Base-by-base conservation (phyloP, 73 alveolate species). In the Effrenium voratum region DNA sequence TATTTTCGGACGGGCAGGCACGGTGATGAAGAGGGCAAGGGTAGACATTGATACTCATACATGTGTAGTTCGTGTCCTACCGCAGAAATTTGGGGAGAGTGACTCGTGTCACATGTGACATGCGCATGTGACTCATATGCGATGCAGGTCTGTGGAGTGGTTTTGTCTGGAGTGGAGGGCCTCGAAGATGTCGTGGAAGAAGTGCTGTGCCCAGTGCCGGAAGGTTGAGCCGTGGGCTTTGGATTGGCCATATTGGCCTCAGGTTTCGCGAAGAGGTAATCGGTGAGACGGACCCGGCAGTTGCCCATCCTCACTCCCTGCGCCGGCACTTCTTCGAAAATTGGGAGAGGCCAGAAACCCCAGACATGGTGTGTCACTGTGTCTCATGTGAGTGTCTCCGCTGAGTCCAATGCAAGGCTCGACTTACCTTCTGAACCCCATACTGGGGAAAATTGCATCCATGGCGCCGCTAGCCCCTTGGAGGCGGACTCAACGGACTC, bases 201-300 rank as follows among this genome's bases (percentile, higher is more conserved):
- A 3, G 95, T 38, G 70, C 40, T 34, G 95, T 60, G 47, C 46
- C 76, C 94, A 38, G 36, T n/a, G 19, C 13, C 63, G 40, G 4
- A 10, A 38, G 12, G 19, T 24, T 43, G 6, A 40, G 84, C 50
- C 26, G 92, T 19, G 55, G 34, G 5, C 55, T 76, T 36, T 36
- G 13, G 5, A 32, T 55, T 22, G 68, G 68, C 12, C 22, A 22
- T 15, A 12, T 55, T 22, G 68, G 8, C 13, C 46, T 46, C 49
- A 90, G 97, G 97, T 90, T 90, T 46, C 86, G 97, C 5, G 97
- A 90, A 24, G 97, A 90, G 80, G 38, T 90, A n/a, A 75, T 90
- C 13, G 97, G 97, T 13, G 83, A 68, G 38, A 90, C 97, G 59
- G 97, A 90, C 28, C 97, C 97, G 8, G 97, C 75, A 45, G 45